Conservation (phyloP, 1,284 basidiomycete species). For the Clitocybe nebularis region DNA sequence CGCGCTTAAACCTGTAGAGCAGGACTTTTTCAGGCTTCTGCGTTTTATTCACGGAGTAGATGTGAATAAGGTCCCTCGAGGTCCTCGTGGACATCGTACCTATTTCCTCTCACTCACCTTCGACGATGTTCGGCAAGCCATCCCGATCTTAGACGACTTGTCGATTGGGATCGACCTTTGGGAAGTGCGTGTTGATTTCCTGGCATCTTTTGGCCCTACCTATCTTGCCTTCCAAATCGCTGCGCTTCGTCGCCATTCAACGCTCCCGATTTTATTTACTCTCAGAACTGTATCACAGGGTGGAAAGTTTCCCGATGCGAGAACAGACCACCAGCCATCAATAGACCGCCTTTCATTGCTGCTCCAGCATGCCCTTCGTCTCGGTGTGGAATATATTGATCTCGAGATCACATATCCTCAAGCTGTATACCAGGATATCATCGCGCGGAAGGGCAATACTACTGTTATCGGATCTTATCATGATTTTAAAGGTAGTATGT, state of each 20-base stretch:
- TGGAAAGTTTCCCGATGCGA: constrained; percentile 18
- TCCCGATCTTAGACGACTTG: constrained; percentile 24
- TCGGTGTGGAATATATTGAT: constrained; percentile 22
- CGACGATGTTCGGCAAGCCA: constrained; percentile 19
- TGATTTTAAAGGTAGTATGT: constrained; percentile 14
- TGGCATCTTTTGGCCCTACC: constrained; percentile 19
- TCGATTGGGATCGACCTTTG: constrained; percentile 24
- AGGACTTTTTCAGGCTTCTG: constrained; percentile 23
- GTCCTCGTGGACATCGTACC: constrained; percentile 18
- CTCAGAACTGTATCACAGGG: constrained; percentile 17
- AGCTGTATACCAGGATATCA: constrained; percentile 12
- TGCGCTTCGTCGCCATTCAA: constrained; percentile 19
- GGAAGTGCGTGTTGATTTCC: constrained; percentile 23
- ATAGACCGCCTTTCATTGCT: constrained; percentile 11
- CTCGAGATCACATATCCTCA: constrained; percentile 16
- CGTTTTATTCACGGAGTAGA: constrained; percentile 25
- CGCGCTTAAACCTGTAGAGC: constrained; percentile 24
- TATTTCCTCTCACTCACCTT: constrained; percentile 24
- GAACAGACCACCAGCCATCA: constrained; percentile 10
- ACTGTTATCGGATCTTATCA: constrained; percentile 19
- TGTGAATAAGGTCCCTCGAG: constrained; percentile 19
- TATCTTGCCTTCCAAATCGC: constrained; percentile 22
- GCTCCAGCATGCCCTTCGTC: constrained; percentile 19
- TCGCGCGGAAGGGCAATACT: constrained; percentile 17
- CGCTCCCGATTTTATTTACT: constrained; percentile 21